A percentile compares a stretch with the other conserved stretches of the same genome.
Conservation (phyloP, 2,329 filamentous ascomycete species). For the Aspergillus jensenii region DNA sequence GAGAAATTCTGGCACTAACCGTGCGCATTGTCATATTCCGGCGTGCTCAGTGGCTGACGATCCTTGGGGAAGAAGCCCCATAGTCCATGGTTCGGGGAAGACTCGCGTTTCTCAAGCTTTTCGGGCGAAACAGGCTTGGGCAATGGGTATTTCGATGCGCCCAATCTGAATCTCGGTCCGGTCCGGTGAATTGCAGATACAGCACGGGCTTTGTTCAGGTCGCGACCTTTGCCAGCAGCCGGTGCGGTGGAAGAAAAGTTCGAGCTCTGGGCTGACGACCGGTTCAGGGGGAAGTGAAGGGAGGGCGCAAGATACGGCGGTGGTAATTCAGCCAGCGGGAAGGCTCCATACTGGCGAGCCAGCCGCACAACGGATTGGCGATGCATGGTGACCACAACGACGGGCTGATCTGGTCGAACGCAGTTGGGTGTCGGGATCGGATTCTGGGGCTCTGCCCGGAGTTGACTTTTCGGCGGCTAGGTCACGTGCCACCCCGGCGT, state of each 20-base stretch:
- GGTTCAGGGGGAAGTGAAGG: slow-evolving; percentile 36
- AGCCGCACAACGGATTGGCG: slow-evolving; percentile 35
- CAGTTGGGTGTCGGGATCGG: slow-evolving; percentile 14
- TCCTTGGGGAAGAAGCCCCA: slow-evolving; percentile 85
- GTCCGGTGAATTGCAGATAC: slow-evolving; percentile 78
- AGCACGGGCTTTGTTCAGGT: slow-evolving; percentile 77
- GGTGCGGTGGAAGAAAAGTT: slow-evolving; percentile 57
- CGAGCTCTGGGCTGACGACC: slow-evolving; percentile 32
- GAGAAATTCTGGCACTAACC: slow-evolving; percentile 47
- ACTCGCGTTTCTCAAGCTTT: slow-evolving; percentile 47
- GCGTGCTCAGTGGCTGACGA: slow-evolving; percentile 67
- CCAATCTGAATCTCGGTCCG: slow-evolving; percentile 71
- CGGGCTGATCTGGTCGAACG: slow-evolving; percentile 6
- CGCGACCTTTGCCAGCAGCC: slow-evolving; percentile 55
- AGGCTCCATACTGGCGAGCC: slow-evolving; percentile 32
- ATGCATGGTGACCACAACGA: slow-evolving; percentile 33
- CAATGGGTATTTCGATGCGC: slow-evolving; percentile 68
- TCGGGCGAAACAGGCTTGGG: slow-evolving; percentile 68
- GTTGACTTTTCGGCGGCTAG: slow-evolving; percentile 21
- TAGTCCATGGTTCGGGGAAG: slow-evolving; percentile 77
- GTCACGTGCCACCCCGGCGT: slow-evolving; percentile 24
- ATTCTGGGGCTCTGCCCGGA: slow-evolving; percentile 22
- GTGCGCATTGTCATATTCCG: slow-evolving; percentile 68
- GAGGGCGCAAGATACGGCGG: slow-evolving; percentile 47
- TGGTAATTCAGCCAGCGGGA: slow-evolving; percentile 39